Conservation (phyloP, 306 rosid species). For the Quercus agrifolia region DNA sequence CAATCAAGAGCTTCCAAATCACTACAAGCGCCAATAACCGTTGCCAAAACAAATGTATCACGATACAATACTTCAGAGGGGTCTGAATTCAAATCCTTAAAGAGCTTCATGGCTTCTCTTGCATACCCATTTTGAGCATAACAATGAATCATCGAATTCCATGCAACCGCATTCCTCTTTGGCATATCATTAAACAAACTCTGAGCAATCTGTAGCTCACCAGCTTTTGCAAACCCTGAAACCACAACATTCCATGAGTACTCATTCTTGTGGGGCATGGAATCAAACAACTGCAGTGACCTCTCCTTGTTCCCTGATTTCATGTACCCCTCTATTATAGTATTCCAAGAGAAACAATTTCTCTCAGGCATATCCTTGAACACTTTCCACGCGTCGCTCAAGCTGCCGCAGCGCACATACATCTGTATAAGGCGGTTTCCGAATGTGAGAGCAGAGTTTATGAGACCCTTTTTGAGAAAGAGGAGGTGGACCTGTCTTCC, state of each 20-base stretch:
- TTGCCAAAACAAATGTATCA: slow-evolving; percentile 54
- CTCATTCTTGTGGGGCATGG: slow-evolving; percentile 53
- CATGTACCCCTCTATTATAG: slow-evolving; percentile 53
- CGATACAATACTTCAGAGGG: slow-evolving; percentile 20
- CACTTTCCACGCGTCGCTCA: slow-evolving; percentile 39
- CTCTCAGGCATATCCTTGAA: slow-evolving; percentile 62
- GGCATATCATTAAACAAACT: slow-evolving; percentile 63
- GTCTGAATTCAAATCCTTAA: slow-evolving; percentile 53
- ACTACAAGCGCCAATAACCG: slow-evolving; percentile 57
- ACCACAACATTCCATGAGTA: slow-evolving; percentile 60
- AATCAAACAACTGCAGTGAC: slow-evolving; percentile 49
- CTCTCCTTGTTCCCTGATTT: slow-evolving; percentile 38
- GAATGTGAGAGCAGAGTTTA: slow-evolving; percentile 29
- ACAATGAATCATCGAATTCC: slow-evolving; percentile 71
- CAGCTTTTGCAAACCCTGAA: slow-evolving; percentile 52
- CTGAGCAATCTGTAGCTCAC: slow-evolving; percentile 44
- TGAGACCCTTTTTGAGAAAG: slow-evolving; percentile 57
- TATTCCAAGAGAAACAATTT: slow-evolving; percentile 64
- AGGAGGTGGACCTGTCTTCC: slow-evolving; percentile 58
- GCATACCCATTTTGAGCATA: slow-evolving; percentile 54
- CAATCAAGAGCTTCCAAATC: slow-evolving; percentile 51
- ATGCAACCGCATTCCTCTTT: slow-evolving; percentile 41
- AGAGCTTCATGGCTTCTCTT: slow-evolving; percentile 46
- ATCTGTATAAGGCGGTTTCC: slow-evolving; percentile 70
- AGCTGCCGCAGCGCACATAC: slow-evolving; percentile 37